Percentiles rank a stretch among this genome's conserved stretches.
These are phyloP conservation scores for Scenedesmus sp. DNA, from an alignment of 163 green algal genomes.

Conservation along the genomic window DNA sequence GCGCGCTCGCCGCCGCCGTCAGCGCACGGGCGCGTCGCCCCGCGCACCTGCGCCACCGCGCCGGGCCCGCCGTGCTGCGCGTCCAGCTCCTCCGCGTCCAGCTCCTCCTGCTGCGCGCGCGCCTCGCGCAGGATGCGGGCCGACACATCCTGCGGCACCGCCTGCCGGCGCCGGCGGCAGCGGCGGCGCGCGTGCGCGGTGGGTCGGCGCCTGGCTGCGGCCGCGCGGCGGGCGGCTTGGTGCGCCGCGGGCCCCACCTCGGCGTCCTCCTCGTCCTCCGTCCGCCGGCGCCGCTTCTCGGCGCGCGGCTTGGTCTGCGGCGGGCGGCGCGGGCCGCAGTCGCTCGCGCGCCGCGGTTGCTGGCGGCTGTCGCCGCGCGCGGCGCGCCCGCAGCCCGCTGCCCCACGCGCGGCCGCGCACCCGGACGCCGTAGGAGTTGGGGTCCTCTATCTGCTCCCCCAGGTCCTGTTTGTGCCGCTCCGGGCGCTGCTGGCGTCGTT, in stretches of 20 bases:
- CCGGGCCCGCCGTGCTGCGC: constrained; percentile 26
- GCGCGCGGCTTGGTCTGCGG: constrained; percentile 36
- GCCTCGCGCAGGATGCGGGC: constrained; percentile 74
- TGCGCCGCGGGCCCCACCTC: background rate
- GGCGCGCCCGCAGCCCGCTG: background rate
- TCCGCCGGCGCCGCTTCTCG: constrained; percentile 52
- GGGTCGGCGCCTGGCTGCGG: too few species aligned
- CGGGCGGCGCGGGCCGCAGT: background rate
- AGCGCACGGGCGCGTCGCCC: too few species aligned
- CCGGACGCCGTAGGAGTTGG: constrained; percentile 71
- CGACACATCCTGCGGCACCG: constrained; percentile 20
- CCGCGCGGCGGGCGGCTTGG: background rate
- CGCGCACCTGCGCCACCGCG: constrained; percentile 39
- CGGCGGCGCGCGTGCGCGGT: too few species aligned
- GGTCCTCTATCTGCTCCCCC: constrained; percentile 74
- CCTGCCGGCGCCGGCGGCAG: constrained; percentile 3
- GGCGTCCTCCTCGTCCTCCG: constrained; percentile 51
- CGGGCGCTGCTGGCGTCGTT: constrained; percentile 49
- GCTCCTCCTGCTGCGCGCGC: constrained; percentile 77
- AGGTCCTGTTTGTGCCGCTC: constrained; percentile 68
- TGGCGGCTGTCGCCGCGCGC: background rate
- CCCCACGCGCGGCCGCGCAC: constrained; percentile 46
- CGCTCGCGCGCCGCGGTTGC: background rate
- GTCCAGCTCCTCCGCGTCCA: constrained; percentile 72
- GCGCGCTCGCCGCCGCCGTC: too few species aligned